Evolutionary conservation across 495 filamentous ascomycete species (phyloP).

Genomic region (Oleoguttula mirabilis): DNA sequence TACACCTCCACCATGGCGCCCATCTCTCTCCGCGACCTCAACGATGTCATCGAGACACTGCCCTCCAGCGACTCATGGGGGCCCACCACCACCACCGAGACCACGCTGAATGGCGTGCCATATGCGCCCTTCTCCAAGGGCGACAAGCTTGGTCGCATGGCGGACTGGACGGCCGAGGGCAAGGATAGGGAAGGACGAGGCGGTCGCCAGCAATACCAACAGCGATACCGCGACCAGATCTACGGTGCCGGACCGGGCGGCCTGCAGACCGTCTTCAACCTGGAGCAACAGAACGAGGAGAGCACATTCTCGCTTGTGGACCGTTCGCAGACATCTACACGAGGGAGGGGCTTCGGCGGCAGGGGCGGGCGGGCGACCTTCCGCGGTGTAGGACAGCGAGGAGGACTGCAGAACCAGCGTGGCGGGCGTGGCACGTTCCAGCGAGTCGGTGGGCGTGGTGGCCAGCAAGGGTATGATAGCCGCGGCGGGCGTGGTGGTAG

Average conservation of each 20-base stretch:
- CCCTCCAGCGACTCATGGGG: slow-evolving; percentile 70
- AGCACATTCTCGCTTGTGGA: slow-evolving; percentile 96
- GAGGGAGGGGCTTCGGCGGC: slow-evolving; percentile 60
- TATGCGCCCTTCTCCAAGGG: slow-evolving; percentile 97
- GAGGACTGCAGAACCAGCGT: slow-evolving; percentile 32
- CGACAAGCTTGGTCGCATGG: slow-evolving; percentile 97
- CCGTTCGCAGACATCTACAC: slow-evolving; percentile 40
- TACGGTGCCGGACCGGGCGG: slow-evolving; percentile 54
- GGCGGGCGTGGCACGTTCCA: slow-evolving; percentile 44
- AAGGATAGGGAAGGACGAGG: slow-evolving; percentile 64
- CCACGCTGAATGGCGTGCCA: slow-evolving; percentile 82
- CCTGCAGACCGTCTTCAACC: slow-evolving; percentile 70
- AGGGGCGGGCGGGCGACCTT: slow-evolving; percentile 78
- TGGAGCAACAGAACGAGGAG: slow-evolving; percentile 88
- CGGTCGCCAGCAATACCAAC: slow-evolving; percentile 75
- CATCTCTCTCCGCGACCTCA: slow-evolving; percentile 26
- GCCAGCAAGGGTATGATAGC: slow-evolving; percentile 48
- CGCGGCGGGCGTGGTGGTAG: slow-evolving; percentile 50
- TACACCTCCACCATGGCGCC: slow-evolving; percentile 12
- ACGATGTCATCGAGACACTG: slow-evolving; percentile 47
- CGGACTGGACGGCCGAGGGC: slow-evolving; percentile 91
- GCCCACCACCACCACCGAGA: slow-evolving; percentile 65
- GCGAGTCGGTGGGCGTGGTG: slow-evolving; percentile 45
- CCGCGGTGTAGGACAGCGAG: slow-evolving; percentile 66
- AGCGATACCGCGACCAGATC: slow-evolving; percentile 90